These are phyloP conservation scores for Beta corolliflora DNA, from an alignment of 179 eudicot genomes.

Conservation along the genomic window DNA sequence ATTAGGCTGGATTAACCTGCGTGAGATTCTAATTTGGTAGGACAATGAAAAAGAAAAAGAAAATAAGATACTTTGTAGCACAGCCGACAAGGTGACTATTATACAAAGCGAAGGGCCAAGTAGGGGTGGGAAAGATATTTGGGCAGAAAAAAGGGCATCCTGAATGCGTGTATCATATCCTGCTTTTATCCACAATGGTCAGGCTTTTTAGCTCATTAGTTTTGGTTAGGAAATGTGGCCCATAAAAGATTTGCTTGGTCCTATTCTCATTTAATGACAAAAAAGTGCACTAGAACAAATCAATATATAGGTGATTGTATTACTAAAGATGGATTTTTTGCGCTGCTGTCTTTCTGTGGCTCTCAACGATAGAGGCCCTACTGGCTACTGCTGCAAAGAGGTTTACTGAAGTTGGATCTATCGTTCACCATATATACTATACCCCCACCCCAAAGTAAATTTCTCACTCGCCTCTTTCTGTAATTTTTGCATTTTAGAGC, in stretches of 20 bases:
- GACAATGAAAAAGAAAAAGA: no score
- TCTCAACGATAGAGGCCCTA: neutral
- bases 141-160: slow-evolving; percentile 1
- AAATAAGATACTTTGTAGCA: no score
- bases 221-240: slow-evolving; percentile 16
- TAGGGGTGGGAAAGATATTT: neutral
- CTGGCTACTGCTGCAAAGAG: no score
- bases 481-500: no score
- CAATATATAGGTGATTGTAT: neutral
- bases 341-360: neutral
- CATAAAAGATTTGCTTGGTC: slow-evolving; percentile 25
- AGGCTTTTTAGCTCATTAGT: slow-evolving; percentile 19
- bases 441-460: no score
- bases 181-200: slow-evolving; percentile 18
- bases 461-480: no score
- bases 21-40: no score
- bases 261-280: slow-evolving; percentile 1
- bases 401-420: no score
- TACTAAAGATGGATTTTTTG: neutral
- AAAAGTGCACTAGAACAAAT: neutral
- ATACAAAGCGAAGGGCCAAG: slow-evolving; percentile 27
- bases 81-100: slow-evolving; percentile 19
- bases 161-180: slow-evolving; percentile 6
- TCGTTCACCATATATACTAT: no score
- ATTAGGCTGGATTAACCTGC: no score